A percentile compares a stretch with the other conserved stretches of the same genome.
Evolutionary conservation across 306 rosid genomes (phyloP).

Genomic region (Inga oerstediana): DNA sequence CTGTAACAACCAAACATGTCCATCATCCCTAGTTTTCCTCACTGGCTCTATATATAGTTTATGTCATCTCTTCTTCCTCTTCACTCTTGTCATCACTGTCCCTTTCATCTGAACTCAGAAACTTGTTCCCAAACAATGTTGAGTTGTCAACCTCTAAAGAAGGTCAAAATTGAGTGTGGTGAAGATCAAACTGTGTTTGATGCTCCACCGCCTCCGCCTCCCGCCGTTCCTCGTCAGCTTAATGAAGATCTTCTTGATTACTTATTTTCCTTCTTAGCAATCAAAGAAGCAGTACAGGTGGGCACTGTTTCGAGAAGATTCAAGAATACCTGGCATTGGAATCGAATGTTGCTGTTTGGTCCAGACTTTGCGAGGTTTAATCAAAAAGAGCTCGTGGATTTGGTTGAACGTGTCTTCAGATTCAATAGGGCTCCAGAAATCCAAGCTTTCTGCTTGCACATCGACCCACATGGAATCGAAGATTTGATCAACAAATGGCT

Average conservation of each 20-base stretch:
- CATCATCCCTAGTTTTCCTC: neutral
- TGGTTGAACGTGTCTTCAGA: constrained; percentile 25
- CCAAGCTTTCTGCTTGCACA: constrained; percentile 8
- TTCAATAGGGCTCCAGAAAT: constrained; percentile 18
- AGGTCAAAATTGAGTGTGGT: neutral
- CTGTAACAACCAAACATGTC: neutral
- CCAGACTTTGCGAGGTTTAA: neutral
- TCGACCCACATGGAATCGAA: constrained; percentile 6
- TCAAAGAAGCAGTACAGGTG: constrained; percentile 1
- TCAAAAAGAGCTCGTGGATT: neutral
- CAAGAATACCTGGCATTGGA: constrained; percentile 1
- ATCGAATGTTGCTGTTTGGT: constrained; percentile 29
- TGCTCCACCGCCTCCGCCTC: neutral
- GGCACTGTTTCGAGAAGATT: neutral
- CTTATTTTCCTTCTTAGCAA: constrained; percentile 39
- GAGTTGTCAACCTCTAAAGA: neutral
- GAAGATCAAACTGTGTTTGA: neutral
- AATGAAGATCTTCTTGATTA: constrained; percentile 19
- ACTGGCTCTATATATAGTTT: neutral
- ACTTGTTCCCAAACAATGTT: constrained; percentile 20
- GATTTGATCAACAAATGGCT: constrained; percentile 26
- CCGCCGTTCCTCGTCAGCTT: neutral
- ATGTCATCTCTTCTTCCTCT: neutral
- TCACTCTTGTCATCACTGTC: neutral
- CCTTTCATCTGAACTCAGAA: neutral